Evolutionary conservation across 1,139 yeast genomes (phyloP).

Genomic region (Pichia terricola): DNA sequence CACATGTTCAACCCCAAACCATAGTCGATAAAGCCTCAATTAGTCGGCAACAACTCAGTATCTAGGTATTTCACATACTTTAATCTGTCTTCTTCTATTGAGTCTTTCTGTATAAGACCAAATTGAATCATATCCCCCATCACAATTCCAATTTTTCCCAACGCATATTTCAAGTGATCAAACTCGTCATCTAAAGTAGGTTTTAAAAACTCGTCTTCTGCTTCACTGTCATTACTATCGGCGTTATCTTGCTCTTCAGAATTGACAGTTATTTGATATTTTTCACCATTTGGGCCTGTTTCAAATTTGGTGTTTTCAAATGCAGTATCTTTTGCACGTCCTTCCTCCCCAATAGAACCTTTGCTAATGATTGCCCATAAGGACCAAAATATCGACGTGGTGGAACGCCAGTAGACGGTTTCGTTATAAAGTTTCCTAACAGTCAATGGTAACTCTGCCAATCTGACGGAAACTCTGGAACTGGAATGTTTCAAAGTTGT

Average conservation of each 20-base stretch:
- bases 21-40: not conserved
- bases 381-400: conserved; percentile 75
- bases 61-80: conserved; percentile 34
- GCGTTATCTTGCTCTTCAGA: conserved; percentile 3
- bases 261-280: conserved; percentile 24
- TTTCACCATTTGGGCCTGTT: conserved; percentile 38
- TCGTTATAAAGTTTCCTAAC: conserved; percentile 55
- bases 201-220: conserved; percentile 30
- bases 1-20: not conserved
- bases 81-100: conserved; percentile 25
- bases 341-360: conserved; percentile 20
- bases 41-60: conserved; percentile 20
- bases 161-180: conserved; percentile 67
- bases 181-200: conserved; percentile 56
- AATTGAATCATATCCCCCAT: conserved; percentile 67
- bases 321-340: not conserved
- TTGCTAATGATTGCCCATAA: conserved; percentile 72
- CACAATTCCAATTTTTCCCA: conserved; percentile 62
- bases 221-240: conserved; percentile 7
- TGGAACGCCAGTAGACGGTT: conserved; percentile 68
- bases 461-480: conserved; percentile 19
- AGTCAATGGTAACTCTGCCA: conserved; percentile 20
- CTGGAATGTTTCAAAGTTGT: conserved; percentile 10
- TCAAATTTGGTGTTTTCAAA: conserved; percentile 17
- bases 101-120: conserved; percentile 38